phyloP scores from a whole-genome alignment of 805 yeast species.

The Suhomyces pyralidae region DNA sequence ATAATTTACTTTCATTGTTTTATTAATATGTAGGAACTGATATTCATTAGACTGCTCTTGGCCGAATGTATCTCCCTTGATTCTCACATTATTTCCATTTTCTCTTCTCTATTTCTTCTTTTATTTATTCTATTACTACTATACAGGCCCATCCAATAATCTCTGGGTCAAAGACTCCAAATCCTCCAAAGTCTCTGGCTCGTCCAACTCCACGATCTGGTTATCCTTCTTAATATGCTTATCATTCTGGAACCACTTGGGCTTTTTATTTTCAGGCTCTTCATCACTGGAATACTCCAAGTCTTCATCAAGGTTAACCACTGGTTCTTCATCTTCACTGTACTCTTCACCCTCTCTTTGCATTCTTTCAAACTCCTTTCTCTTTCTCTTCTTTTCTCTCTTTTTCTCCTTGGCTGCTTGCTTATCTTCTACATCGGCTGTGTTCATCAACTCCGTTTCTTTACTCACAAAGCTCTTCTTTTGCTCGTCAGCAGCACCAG shows the following conservation, averaged over 20 bases:
- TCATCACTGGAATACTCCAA: slow-evolving; percentile 35
- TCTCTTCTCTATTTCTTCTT: neutral
- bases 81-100: neutral
- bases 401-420: slow-evolving; percentile 69
- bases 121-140: neutral
- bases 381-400: slow-evolving; percentile 82
- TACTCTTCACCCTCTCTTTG: slow-evolving; percentile 39
- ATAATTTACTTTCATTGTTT: too few relatives aligned
- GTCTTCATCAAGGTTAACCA: slow-evolving; percentile 45
- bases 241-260: slow-evolving; percentile 50
- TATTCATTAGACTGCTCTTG: too few relatives aligned
- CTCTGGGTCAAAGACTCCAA: slow-evolving; percentile 79
- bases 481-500: slow-evolving; percentile 66
- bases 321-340: slow-evolving; percentile 33
- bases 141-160: slow-evolving; percentile 25
- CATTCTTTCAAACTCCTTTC: slow-evolving; percentile 73
- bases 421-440: slow-evolving; percentile 77
- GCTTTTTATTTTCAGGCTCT: slow-evolving; percentile 38
- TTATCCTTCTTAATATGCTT: slow-evolving; percentile 22
- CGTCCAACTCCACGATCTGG: slow-evolving; percentile 68
- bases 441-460: slow-evolving; percentile 67
- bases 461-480: slow-evolving; percentile 61
- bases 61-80: neutral
- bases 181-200: slow-evolving; percentile 89
- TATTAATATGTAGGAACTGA: too few relatives aligned